Base-by-base conservation (phyloP, 495 filamentous ascomycete genomes). In the Umbilicaria muhlenbergii region DNA sequence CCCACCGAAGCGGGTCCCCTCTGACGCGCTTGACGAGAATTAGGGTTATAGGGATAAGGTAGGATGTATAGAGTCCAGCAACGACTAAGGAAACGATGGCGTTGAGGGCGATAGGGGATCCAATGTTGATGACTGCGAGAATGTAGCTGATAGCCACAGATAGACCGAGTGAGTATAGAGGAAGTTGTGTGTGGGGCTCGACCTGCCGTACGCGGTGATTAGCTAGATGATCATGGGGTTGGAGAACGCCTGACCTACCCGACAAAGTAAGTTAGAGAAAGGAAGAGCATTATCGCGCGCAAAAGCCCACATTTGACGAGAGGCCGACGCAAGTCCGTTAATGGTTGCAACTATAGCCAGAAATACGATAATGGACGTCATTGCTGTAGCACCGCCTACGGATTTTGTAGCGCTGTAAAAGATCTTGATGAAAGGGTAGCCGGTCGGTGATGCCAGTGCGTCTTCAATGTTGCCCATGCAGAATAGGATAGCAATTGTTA, bases 211-310 rank as follows among this genome's bases (percentile, higher is more conserved):
- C 21, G 6, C 21, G 21, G 21, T 24, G 1, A 24, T 24, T 24
- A 24, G 1, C 21, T 6, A 24, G 3, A 6, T 24, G 21, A 3
- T 24, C 21, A 24, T 6, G 3, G 21, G 3, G 21, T 6, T 6
- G 21, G 21, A 6, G 21, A 24, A 24, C 3, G 32, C 28, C 37
- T 3, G 12, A 43, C 60, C 14, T 16, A 59, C 47, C 49, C 41
- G 16, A 17, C 37, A 11, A 50, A 46, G 19, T 14, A 19, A 36
- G 10, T 28, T 16, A 13, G 44, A 58, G 17, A 34, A 38, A 3
- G 77, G 77, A 0, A 80, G 57, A 8, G 73, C 76, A n/a, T 66
- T 56, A 51, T 81, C 77, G 5, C 75, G 56, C 11, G 77, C 73
- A 51, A 81, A 80, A 1, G 75, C 64, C 69, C 71, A 80, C 11